Conservation (phyloP, 2,329 filamentous ascomycete genomes). For the Ascosphaera pollenicola region DNA sequence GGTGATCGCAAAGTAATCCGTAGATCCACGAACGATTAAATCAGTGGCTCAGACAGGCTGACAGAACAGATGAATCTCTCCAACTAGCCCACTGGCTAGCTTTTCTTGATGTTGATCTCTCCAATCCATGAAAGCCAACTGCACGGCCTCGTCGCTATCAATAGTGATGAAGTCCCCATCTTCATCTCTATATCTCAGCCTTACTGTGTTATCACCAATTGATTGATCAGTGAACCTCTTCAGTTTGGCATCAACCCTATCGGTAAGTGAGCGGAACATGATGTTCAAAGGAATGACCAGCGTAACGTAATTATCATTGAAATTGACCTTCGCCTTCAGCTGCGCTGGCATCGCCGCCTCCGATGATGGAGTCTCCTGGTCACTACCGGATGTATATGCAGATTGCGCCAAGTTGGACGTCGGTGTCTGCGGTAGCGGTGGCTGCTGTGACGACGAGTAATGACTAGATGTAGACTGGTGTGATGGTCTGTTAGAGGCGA, state of each 20-base stretch:
- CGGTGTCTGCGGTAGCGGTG: constrained; percentile 11
- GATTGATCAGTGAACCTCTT: constrained; percentile 66
- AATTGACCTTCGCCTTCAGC: constrained; percentile 89
- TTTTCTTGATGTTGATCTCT: constrained; percentile 47
- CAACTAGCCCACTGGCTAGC: constrained; percentile 45
- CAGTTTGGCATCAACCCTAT: constrained; percentile 90
- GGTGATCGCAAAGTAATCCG: no score
- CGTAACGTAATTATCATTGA: constrained; percentile 76
- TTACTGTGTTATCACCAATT: constrained; percentile 61
- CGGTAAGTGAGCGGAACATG: constrained; percentile 76
- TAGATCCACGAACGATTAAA: no score
- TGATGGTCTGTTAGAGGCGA: constrained; percentile 42
- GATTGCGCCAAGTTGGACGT: constrained; percentile 6
- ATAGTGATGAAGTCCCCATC: constrained; percentile 89
- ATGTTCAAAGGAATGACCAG: constrained; percentile 95
- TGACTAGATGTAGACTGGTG: constrained; percentile 55
- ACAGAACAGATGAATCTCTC: constrained; percentile 79
- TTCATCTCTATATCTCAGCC: constrained; percentile 75
- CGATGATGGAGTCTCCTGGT: constrained; percentile 6
- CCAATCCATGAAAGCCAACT: constrained; percentile 90
- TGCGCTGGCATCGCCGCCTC: constrained; percentile 42
- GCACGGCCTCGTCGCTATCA: constrained; percentile 86
- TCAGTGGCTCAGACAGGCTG: constrained; percentile 31
- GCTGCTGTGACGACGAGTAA: constrained; percentile 42
- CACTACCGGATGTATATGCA: constrained; percentile 12